Evolutionary conservation across 306 rosid genomes (phyloP), one percentile per base, ranked within the genome.

Genomic region (Cucurbita pepo): DNA sequence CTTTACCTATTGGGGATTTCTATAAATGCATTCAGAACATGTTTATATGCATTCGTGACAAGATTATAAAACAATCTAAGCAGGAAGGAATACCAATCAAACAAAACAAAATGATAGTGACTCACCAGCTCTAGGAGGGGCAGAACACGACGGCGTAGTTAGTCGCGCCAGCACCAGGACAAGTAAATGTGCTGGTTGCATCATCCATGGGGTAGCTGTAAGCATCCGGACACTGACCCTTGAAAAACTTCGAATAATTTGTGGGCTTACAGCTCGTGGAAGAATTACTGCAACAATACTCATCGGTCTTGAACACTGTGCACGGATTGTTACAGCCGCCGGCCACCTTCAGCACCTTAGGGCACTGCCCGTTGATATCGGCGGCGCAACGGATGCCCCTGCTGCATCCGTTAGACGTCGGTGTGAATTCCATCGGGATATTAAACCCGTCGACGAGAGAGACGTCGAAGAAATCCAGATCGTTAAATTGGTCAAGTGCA

Each of bases 131-230:
- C 41, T 38, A 38, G 41, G 41, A 38, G 41, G 41, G 41, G 41
- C 41, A 38, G 41, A 38, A 38, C 5, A 38, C 41, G 41, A 38
- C 41, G 41, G 5, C 41, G 41, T 38, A 38, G 41, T 38, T 38
- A 38, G 41, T 38, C 41, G 6, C 41, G 41, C 41, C 41, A 38
- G 41, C 41, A 5, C 41, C 34, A 30, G 34, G 34, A 30, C 96
- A 90, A 3, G 87, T 82, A 69, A 90, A 87, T 4, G 84, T 37
- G 4, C 22, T 37, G 13, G 3, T 61, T 12, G 62, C 64, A 6
- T 86, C 90, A 56, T 88, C 96, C 8, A 55, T 79, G 45, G 90
- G 84, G 8, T 88, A 86, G 62, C 86, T 85, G 50, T 85, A 86
- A 41, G 95, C 96, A 13, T 56, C 83, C 10, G 90, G 91, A 21